These are phyloP conservation scores for Verruconis gallopava DNA, from an alignment of 2,329 filamentous ascomycete genomes.

Conservation along the genomic window DNA sequence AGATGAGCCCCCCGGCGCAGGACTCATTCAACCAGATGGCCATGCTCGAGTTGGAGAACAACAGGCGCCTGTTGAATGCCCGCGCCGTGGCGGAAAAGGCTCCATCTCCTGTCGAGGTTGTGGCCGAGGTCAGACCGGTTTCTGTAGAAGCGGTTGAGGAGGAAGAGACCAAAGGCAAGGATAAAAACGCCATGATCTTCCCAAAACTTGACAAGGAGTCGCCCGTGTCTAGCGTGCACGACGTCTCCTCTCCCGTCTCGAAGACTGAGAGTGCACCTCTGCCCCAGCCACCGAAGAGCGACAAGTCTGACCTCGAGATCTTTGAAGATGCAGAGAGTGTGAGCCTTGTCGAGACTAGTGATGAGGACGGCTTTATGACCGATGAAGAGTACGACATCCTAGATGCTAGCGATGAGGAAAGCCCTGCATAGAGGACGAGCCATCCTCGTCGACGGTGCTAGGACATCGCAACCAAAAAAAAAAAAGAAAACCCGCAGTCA, in stretches of 20 bases:
- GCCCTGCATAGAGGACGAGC: conserved; percentile 1
- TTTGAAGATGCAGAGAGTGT: conserved; percentile 48
- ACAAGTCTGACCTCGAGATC: conserved; percentile 18
- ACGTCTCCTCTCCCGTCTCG: conserved; percentile 32
- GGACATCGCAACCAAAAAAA: too few species aligned
- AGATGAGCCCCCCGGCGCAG: background rate
- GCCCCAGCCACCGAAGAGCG: conserved; percentile 12
- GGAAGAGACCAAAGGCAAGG: conserved; percentile 3
- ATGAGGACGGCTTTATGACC: conserved; percentile 64
- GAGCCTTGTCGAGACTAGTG: conserved; percentile 31
- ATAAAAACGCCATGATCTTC: conserved; percentile 62
- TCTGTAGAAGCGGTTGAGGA: background rate
- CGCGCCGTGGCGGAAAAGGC: background rate
- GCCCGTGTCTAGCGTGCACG: conserved; percentile 64
- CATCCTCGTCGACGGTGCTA: too few species aligned
- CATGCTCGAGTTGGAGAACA: background rate
- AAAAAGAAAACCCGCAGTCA: too few species aligned
- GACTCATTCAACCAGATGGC: background rate
- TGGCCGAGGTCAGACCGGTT: background rate
- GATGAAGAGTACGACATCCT: conserved; percentile 98
- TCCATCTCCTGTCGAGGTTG: background rate
- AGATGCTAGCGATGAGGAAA: conserved; percentile 83
- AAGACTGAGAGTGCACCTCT: background rate
- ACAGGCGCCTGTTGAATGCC: background rate
- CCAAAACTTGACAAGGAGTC: conserved; percentile 93